Conservation (phyloP, 176 grass and related monocot genomes). For the Triticum turgidum region DNA sequence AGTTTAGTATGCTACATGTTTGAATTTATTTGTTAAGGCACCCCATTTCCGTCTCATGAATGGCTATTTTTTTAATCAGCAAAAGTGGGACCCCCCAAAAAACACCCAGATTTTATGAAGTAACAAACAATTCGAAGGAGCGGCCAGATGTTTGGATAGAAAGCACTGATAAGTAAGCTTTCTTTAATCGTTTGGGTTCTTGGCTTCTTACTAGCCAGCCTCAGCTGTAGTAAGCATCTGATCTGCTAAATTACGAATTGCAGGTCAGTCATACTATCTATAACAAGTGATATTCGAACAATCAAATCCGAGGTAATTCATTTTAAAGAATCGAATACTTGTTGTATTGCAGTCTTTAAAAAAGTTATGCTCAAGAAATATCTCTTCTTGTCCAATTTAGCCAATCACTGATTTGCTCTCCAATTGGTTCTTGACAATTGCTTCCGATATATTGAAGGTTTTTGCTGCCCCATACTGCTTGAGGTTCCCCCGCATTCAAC, state of each 20-base stretch:
- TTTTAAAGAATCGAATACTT: slow-evolving; percentile 9
- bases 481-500: slow-evolving; percentile 87
- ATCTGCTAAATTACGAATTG: slow-evolving; percentile 41
- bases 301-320: slow-evolving; percentile 87
- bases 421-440: slow-evolving; percentile 27
- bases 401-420: slow-evolving; percentile 25
- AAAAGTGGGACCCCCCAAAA: slow-evolving; percentile 90
- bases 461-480: slow-evolving; percentile 86
- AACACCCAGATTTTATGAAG: slow-evolving; percentile 79
- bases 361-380: slow-evolving; percentile 5
- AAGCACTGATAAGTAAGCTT: slow-evolving; percentile 84
- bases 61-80: slow-evolving; percentile 43
- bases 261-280: slow-evolving; percentile 89
- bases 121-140: slow-evolving; percentile 97
- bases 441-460: slow-evolving; percentile 55
- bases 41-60: slow-evolving; percentile 13
- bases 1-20: background rate
- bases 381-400: slow-evolving; percentile 19
- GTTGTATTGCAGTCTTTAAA: slow-evolving; percentile 18
- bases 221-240: slow-evolving; percentile 32
- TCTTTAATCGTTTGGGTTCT: slow-evolving; percentile 20
- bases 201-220: slow-evolving; percentile 26
- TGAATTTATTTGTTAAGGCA: slow-evolving; percentile 18
- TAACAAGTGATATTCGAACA: slow-evolving; percentile 95
- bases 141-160: slow-evolving; percentile 99